These are phyloP conservation scores for Lasiodiplodia hormozganensis DNA, from an alignment of 2,329 filamentous ascomycete genomes.

Conservation along the genomic window DNA sequence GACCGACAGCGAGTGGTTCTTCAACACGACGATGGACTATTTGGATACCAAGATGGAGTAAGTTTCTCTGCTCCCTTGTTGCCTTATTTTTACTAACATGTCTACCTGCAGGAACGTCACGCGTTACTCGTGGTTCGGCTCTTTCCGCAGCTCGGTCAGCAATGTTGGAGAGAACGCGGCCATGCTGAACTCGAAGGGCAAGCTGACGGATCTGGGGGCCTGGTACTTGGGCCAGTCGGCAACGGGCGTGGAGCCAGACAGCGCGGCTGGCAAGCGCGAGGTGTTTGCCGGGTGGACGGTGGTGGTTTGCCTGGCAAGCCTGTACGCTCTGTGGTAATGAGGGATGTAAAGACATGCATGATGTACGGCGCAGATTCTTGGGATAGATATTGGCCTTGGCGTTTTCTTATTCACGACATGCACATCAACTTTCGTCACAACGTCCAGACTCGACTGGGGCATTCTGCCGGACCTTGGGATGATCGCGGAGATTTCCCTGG, in stretches of 20 bases:
- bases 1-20: constrained; percentile 67
- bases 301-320: constrained; percentile 26
- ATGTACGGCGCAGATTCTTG: not conserved
- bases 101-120: constrained; percentile 57
- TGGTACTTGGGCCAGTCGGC: constrained; percentile 72
- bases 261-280: constrained; percentile 32
- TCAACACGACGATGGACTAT: constrained; percentile 69
- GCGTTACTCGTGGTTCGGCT: constrained; percentile 77
- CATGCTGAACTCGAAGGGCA: constrained; percentile 71
- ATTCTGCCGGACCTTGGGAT: not conserved
- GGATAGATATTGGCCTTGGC: constrained; percentile 3
- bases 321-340: constrained; percentile 27
- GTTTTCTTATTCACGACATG: constrained; percentile 8
- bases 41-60: constrained; percentile 61
- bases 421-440: not conserved
- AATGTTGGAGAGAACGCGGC: constrained; percentile 77
- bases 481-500: not conserved
- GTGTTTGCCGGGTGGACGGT: constrained; percentile 31
- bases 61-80: not conserved
- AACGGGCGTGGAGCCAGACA: constrained; percentile 47
- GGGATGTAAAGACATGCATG: not conserved
- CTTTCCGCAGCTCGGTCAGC: constrained; percentile 72
- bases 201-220: constrained; percentile 76
- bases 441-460: not conserved
- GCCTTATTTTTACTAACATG: constrained; percentile 5